Conservation (phyloP, 306 rosid species). For the Ochetophila trinervis region DNA sequence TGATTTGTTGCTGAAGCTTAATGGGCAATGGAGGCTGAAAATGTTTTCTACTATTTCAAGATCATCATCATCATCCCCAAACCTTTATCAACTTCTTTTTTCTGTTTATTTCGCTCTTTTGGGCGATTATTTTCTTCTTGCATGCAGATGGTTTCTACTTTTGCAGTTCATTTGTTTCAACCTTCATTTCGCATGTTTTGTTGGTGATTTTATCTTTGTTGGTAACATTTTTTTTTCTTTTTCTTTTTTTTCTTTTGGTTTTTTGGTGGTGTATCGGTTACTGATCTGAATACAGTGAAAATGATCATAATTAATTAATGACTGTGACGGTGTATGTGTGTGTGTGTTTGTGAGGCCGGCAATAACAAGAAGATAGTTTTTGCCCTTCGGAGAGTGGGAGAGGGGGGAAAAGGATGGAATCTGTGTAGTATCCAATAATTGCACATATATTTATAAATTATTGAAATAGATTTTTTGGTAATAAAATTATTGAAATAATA, state of each 20-base stretch:
- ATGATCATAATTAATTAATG: too few species aligned
- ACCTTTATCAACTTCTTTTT: background rate
- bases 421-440: too few species aligned
- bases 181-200: background rate
- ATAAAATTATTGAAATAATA: too few species aligned
- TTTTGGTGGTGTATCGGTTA: too few species aligned
- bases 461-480: too few species aligned
- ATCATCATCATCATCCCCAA: conserved; percentile 9
- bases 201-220: too few species aligned
- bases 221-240: too few species aligned
- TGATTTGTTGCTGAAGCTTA: conserved; percentile 14
- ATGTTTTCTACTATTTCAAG: conserved; percentile 21
- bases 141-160: conserved; percentile 28
- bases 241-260: too few species aligned
- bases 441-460: too few species aligned
- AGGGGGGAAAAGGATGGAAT: too few species aligned
- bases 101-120: conserved; percentile 21
- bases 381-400: background rate
- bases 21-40: conserved; percentile 26
- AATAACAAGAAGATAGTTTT: background rate
- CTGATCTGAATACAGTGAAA: too few species aligned
- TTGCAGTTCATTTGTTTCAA: background rate
- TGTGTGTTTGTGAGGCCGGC: background rate
- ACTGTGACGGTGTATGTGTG: background rate
- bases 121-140: conserved; percentile 27